Evolutionary conservation across 2,329 filamentous ascomycete genomes (phyloP).

Genomic region (Magnaporthales sp.): DNA sequence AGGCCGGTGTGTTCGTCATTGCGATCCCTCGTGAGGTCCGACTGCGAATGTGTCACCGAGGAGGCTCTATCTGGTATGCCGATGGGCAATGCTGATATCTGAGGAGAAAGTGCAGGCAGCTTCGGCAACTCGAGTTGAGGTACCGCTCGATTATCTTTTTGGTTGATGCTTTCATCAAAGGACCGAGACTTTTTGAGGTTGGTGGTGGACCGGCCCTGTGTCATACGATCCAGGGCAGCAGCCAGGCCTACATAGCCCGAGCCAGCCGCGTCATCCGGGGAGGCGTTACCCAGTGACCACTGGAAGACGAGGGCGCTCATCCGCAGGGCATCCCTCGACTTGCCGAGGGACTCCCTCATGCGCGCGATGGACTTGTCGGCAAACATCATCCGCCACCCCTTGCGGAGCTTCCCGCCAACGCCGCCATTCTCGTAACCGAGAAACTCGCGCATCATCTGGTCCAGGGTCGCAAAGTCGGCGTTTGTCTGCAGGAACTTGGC

Average conservation of each 20-base stretch:
- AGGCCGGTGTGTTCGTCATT: conserved; percentile 10
- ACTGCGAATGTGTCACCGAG: conserved; percentile 4
- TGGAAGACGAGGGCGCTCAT: conserved; percentile 58
- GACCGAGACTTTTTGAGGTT: conserved; percentile 20
- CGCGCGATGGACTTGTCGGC: conserved; percentile 52
- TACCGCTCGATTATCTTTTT: not conserved
- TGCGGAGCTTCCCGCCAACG: conserved; percentile 49
- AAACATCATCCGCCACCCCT: conserved; percentile 56
- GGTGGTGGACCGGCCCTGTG: conserved; percentile 17
- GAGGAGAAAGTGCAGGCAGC: conserved; percentile 12
- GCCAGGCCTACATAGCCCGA: conserved; percentile 61
- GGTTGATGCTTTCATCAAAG: conserved; percentile 12
- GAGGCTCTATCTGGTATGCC: conserved; percentile 11
- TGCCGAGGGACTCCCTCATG: conserved; percentile 46
- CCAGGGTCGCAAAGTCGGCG: conserved; percentile 53
- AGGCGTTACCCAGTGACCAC: conserved; percentile 52
- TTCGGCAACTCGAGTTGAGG: conserved; percentile 7
- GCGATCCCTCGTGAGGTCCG: conserved; percentile 1
- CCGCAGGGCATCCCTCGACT: conserved; percentile 51
- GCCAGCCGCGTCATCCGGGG: conserved; percentile 50
- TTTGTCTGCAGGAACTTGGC: conserved; percentile 54
- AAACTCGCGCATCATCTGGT: conserved; percentile 53
- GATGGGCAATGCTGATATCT: conserved; percentile 11
- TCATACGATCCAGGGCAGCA: conserved; percentile 50
- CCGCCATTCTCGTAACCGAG: conserved; percentile 55